Percentiles rank a stretch among this genome's conserved stretches.
These are phyloP conservation scores for Chrysoporthe puriensis DNA, from an alignment of 2,329 filamentous ascomycete species.

Conservation along the genomic window DNA sequence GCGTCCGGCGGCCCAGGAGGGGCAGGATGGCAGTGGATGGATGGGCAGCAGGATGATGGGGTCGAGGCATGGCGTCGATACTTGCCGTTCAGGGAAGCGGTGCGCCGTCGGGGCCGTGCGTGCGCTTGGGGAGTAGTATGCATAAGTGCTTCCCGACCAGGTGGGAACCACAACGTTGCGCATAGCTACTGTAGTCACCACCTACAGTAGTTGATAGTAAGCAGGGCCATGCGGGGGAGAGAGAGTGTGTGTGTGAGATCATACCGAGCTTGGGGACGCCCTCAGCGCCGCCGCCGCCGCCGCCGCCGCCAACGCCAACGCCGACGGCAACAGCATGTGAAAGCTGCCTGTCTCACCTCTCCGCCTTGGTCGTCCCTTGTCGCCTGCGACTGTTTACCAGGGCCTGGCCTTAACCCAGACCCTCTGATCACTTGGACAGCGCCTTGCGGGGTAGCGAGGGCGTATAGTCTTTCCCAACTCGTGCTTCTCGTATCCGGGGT, in stretches of 20 bases:
- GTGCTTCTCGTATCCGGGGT: background rate
- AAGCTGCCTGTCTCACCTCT: background rate
- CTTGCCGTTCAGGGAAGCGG: background rate
- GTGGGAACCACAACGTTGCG: too few species aligned
- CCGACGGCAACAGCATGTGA: constrained; percentile 3
- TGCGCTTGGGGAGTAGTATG: background rate
- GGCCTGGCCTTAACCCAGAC: background rate
- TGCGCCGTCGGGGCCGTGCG: too few species aligned
- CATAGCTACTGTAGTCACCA: too few species aligned
- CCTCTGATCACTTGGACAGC: background rate
- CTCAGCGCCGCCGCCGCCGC: too few species aligned
- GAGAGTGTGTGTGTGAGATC: background rate
- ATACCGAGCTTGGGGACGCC: constrained; percentile 3
- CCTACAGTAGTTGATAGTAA: too few species aligned
- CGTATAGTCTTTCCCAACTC: too few species aligned
- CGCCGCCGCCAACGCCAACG: too few species aligned
- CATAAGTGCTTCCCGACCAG: too few species aligned
- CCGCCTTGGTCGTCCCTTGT: too few species aligned
- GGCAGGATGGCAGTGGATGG: background rate
- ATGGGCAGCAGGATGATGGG: too few species aligned
- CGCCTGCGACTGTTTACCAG: background rate
- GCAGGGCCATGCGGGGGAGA: too few species aligned
- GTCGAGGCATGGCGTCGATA: background rate
- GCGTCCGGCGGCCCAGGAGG: background rate
- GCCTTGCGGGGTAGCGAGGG: constrained; percentile 3